A percentile compares a stretch with the other conserved stretches of the same genome.
Conservation (phyloP, 345 rosid genomes). For the Physaria fendleri region DNA sequence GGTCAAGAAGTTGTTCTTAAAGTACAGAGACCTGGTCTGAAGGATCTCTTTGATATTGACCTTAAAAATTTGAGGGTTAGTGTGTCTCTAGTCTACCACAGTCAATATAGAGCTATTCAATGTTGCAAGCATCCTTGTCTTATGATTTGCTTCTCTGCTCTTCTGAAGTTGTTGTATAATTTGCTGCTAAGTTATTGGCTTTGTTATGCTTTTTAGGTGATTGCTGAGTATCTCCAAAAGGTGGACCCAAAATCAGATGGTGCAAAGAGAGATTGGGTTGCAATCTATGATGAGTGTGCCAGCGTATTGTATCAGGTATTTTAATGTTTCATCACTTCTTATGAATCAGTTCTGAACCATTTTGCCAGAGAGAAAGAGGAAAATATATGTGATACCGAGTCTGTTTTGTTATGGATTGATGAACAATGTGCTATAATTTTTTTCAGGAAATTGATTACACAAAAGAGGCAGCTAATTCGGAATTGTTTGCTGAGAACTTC, state of each 20-base stretch:
- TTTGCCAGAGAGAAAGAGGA: background rate
- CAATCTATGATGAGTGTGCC: constrained; percentile 98
- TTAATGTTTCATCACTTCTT: background rate
- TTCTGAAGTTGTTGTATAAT: background rate
- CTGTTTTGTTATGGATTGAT: background rate
- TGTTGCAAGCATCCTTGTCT: background rate
- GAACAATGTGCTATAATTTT: constrained; percentile 7
- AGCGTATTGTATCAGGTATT: constrained; percentile 78
- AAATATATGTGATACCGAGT: background rate
- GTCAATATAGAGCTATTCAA: background rate
- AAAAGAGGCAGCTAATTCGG: constrained; percentile 94
- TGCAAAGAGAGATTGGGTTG: constrained; percentile 99
- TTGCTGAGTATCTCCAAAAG: constrained; percentile 96
- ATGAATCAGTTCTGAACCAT: background rate
- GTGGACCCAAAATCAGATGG: constrained; percentile 98
- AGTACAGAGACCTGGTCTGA: constrained; percentile 97
- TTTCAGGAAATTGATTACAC: constrained; percentile 95
- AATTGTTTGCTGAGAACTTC: constrained; percentile 85
- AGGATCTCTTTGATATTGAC: constrained; percentile 94
- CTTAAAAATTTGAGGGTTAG: constrained; percentile 91
- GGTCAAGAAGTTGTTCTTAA: constrained; percentile 88
- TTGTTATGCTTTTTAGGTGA: constrained; percentile 46
- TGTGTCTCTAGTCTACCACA: constrained; percentile 12
- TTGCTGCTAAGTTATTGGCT: background rate
- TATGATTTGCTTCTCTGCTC: background rate